Percentiles rank a stretch among this genome's conserved stretches.
phyloP scores from a whole-genome alignment of 2,329 filamentous ascomycete genomes.

The Setomelanomma holmii region DNA sequence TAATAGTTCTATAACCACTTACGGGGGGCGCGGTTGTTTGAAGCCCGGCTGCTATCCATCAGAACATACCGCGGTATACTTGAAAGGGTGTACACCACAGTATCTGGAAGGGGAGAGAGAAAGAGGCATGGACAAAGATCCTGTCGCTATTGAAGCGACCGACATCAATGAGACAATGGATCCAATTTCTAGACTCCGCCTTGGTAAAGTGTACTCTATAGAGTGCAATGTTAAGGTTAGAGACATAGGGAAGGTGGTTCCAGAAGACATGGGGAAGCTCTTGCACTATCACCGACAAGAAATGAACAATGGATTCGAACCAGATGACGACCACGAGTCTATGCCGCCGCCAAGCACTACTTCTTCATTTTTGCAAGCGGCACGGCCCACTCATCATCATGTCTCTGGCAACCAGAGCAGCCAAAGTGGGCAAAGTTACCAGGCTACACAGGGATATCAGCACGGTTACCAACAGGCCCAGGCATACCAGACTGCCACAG shows the following conservation, averaged over 20 bases:
- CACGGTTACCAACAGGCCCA: no score
- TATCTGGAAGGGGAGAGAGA: conserved; percentile 37
- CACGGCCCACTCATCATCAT: no score
- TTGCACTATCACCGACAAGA: conserved; percentile 18
- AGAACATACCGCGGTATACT: conserved; percentile 50
- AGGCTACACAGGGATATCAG: no score
- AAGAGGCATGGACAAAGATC: conserved; percentile 41
- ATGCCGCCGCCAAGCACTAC: background rate
- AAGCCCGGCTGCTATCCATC: conserved; percentile 47
- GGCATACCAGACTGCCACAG: no score
- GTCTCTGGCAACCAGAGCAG: no score
- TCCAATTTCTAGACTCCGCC: conserved; percentile 49
- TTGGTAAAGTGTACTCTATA: conserved; percentile 48
- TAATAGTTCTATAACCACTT: conserved; percentile 53
- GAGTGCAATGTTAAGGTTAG: conserved; percentile 52
- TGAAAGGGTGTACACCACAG: conserved; percentile 7
- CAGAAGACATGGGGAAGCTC: conserved; percentile 26
- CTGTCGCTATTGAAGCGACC: conserved; percentile 42
- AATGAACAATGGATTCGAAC: conserved; percentile 2
- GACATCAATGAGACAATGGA: conserved; percentile 35
- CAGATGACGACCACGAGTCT: background rate
- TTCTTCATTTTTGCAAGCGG: no score
- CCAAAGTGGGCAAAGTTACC: no score
- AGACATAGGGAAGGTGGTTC: conserved; percentile 44
- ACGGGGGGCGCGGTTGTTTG: conserved; percentile 42